Base-by-base conservation (phyloP, 345 rosid species). In the Murraya paniculata region DNA sequence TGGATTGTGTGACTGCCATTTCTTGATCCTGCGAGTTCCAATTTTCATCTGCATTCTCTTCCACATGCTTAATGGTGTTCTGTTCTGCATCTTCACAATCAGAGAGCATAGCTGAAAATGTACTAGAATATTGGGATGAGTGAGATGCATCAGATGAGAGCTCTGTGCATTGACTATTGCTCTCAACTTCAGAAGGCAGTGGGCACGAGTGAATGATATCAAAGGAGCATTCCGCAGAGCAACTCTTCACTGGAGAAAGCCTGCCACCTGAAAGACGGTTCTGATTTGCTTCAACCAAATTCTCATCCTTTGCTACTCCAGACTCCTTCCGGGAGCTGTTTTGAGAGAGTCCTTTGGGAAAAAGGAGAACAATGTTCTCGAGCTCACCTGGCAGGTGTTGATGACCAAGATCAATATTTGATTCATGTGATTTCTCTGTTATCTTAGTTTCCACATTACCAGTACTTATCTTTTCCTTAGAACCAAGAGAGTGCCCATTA, bases 161-260 rank as follows among this genome's bases (percentile, higher is more conserved):
- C 79, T 86, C 88, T 64, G 21, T 64, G 72, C 80, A 71, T 74
- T 31, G 69, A 53, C 61, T 48, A 69, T 56, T 57, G 31, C 39
- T 72, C 71, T 81, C 86, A 39, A 74, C 70, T 70, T 85, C 81
- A 31, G 86, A 69, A 75, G 91, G 85, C 58, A 88, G 82, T 6
- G 94, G 90, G 79, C 86, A 85, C 5, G 91, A 89, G 56, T 74
- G 81, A 60, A 91, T 88, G 82, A 84, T 70, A 67, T 86, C 88
- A 61, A 85, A 81, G 57, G 36, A 30, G 62, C 48, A 53, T 77
- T 81, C 85, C n/a, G 76, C 77, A 58, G 85, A 77, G 73, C 53
- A 82, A 64, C 41, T 72, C 50, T 74, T 81, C 72, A 56, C 75
- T 5, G 84, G 62, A n/a, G 87, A 66, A 73, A 85, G 77, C 53